These are phyloP conservation scores for Aspergillus felis DNA, from an alignment of 2,329 filamentous ascomycete species.

Conservation along the genomic window DNA sequence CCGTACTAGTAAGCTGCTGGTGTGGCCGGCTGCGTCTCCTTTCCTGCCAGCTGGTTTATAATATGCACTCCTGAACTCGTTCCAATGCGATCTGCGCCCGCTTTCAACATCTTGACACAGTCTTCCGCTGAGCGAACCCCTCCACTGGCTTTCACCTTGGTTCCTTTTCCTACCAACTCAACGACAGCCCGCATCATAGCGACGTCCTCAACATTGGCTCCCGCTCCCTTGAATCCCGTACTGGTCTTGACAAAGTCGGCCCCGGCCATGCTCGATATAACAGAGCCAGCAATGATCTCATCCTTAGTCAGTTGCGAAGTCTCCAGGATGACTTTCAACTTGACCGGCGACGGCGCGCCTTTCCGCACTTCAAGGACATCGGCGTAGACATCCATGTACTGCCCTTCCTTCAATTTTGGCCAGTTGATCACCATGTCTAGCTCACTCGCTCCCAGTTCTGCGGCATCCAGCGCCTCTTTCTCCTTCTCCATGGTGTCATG, in stretches of 20 bases:
- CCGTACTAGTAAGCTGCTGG: slow-evolving; percentile 8
- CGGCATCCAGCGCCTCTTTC: slow-evolving; percentile 48
- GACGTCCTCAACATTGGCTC: slow-evolving; percentile 52
- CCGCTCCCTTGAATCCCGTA: slow-evolving; percentile 56
- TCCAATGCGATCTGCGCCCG: slow-evolving; percentile 55
- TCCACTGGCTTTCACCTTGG: slow-evolving; percentile 58
- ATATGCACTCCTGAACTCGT: slow-evolving; percentile 55
- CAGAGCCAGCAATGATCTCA: slow-evolving; percentile 52
- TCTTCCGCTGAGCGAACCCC: slow-evolving; percentile 51
- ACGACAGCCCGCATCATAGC: slow-evolving; percentile 51
- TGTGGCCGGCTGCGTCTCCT: slow-evolving; percentile 13
- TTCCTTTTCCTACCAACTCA: slow-evolving; percentile 37
- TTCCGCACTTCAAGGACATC: slow-evolving; percentile 52
- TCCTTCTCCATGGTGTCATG: slow-evolving; percentile 49
- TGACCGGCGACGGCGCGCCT: slow-evolving; percentile 40
- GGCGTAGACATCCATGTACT: slow-evolving; percentile 49
- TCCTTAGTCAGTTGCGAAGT: slow-evolving; percentile 48
- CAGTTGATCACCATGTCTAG: slow-evolving; percentile 59
- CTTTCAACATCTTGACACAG: slow-evolving; percentile 52
- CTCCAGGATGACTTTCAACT: slow-evolving; percentile 58
- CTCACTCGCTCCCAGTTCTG: slow-evolving; percentile 51
- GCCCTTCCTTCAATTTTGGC: slow-evolving; percentile 40
- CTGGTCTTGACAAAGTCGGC: slow-evolving; percentile 60
- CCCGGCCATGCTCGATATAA: slow-evolving; percentile 50
- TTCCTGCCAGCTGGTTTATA: slow-evolving; percentile 41